These are phyloP conservation scores for Omphalea diandra DNA, from an alignment of 441 rosid species.

Conservation along the genomic window DNA sequence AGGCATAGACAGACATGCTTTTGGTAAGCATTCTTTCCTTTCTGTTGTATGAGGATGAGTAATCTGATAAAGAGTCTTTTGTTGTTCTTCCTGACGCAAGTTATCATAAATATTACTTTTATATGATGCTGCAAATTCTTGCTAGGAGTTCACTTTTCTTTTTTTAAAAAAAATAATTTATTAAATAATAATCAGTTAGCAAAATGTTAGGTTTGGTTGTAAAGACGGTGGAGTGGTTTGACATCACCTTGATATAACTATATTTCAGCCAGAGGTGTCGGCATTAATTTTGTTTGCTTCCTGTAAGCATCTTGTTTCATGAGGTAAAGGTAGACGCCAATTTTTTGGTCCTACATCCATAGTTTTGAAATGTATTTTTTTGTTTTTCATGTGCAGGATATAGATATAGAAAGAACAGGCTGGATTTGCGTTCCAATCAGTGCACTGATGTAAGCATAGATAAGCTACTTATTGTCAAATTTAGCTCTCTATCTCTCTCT, in stretches of 20 bases:
- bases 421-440: constrained; percentile 36
- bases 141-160: not conserved
- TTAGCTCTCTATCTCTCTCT: too few species aligned
- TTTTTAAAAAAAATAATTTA: too few species aligned
- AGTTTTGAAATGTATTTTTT: not conserved
- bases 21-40: constrained; percentile 31
- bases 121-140: not conserved
- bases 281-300: not conserved
- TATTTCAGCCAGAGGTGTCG: not conserved
- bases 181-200: too few species aligned
- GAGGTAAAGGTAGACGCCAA: not conserved
- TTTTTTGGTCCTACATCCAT: not conserved
- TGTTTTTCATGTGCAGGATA: constrained; percentile 38
- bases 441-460: constrained; percentile 37
- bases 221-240: not conserved
- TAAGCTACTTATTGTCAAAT: constrained; percentile 4
- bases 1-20: constrained; percentile 34
- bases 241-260: not conserved
- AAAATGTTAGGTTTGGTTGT: not conserved
- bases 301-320: not conserved
- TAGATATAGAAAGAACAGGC: constrained; percentile 34
- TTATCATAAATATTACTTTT: not conserved
- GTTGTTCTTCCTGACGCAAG: not conserved
- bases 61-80: too few species aligned
- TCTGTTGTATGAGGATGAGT: not conserved